Evolutionary conservation across 805 yeast genomes (phyloP), one percentile per base, ranked within the genome.

Genomic region (Metschnikowia noctiluminum): DNA sequence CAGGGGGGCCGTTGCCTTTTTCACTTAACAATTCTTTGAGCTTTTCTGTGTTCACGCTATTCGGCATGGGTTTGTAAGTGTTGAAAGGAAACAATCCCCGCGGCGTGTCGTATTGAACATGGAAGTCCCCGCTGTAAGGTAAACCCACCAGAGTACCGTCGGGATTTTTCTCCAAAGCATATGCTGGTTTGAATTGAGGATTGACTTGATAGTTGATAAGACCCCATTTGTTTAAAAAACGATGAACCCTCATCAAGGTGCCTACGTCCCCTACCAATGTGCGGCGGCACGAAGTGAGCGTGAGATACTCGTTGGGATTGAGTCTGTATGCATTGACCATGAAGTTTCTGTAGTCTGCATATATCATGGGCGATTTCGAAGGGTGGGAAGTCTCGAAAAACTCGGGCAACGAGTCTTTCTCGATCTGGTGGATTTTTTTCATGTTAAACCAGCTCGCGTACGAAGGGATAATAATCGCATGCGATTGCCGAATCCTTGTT

Each of bases 261-360:
- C 95, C 92, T 7, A 89, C 96, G 70, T 91, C 97, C 48, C 96
- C 96, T 12, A 89, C 90, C 49, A 91, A 75, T 57, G 89, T 89
- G 59, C 97, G 82, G 63, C 98, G 82, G 48, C 90, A 86, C 0
- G 97, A 95, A 0, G 97, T 91, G 50, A 89, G 82, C 0, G 97
- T 87, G 37, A 91, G 71, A 61, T 88, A 90, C 64, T 91, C 97
- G 58, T 85, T 85, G 21, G 97, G 97, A 56, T 91, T 89, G 55
- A 91, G 69, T 55, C 97, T 73, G 64, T 89, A 91, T 11, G 96
- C 81, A 66, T 90, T 89, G 38, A 91, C 74, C 87, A 91, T 85
- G 64, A 91, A 91, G 62, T 90, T 89, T 61, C 97, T 80, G 62
- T 89, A 88, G 64, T 83, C 85, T 50, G 79, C 79, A 63, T 90